Evolutionary conservation across 768 basidiomycete genomes (phyloP), one percentile per base, ranked within the genome.

Genomic region (Neoboletus subvelutipes): DNA sequence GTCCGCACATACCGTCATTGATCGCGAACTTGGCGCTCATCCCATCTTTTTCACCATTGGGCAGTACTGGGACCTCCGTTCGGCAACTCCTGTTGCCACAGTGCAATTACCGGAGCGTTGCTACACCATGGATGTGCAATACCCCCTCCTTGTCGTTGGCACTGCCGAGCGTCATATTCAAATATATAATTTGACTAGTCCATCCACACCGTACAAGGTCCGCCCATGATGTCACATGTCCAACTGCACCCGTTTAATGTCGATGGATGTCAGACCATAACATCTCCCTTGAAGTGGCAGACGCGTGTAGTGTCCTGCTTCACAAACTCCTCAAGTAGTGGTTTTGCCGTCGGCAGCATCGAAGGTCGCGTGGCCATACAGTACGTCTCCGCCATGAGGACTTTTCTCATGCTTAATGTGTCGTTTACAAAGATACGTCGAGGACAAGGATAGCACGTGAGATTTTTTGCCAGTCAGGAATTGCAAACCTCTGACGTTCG

Each of bases 321-420:
- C 67, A 87, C 88, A 17, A 81, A 86, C 5, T 81, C 85, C 17
- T 43, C 73, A 9, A 83, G 67, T 54, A 86, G 83, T 60, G 90
- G 90, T 5, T 94, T 91, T 62, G 90, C 90, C 0, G 81, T 93
- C 4, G 92, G 92, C 33, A 92, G 91, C 63, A 83, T 93, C 7
- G 92, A 94, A 72, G 92, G 96, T 24, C 83, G 96, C 56, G 93
- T 98, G 3, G 95, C 94, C 3, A 94, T 98, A 57, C 95, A 98
- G 94, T 96, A 71, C 67, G 92, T 80, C 1, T 50, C 33, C 45
- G 29, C 61, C 47, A 22, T 12, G 40, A 42, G n/a, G 34, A 50
- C n/a, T 40, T 17, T 49, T 29, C 58, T 18, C 20, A 26, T 39
- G 2, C 1, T 41, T 63, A 46, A 39, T 45, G 18, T 37, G 34